Conservation (phyloP, 352 stramenopile genomes). For the Thalassiosira livingstoniorum region DNA sequence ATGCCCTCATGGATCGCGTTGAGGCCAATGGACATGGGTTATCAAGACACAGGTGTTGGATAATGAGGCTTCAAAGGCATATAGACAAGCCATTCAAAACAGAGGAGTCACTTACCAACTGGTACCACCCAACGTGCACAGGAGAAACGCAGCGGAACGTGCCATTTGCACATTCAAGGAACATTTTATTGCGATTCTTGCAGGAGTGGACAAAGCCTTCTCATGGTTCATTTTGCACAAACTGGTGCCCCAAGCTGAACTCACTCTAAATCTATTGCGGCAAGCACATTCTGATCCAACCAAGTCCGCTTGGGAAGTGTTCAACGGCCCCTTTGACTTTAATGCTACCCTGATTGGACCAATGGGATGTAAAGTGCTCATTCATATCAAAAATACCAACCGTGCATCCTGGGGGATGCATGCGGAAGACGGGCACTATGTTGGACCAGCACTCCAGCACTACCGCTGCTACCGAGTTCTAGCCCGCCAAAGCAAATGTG, state of each 20-base stretch:
- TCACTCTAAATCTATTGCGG: conserved; percentile 38
- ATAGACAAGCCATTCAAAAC: neutral
- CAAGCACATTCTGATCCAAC: conserved; percentile 45
- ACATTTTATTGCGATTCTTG: conserved; percentile 53
- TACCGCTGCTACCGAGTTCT: neutral
- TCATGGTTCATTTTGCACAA: conserved; percentile 35
- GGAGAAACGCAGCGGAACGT: conserved; percentile 32
- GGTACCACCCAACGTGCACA: neutral
- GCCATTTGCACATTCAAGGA: conserved; percentile 67
- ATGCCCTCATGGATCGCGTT: neutral
- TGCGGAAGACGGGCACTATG: neutral
- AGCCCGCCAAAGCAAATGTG: no score
- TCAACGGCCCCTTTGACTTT: conserved; percentile 44
- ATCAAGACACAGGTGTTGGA: neutral
- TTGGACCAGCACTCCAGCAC: neutral
- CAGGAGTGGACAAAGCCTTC: conserved; percentile 21
- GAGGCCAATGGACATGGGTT: neutral
- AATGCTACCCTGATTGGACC: conserved; percentile 49
- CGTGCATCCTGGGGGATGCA: conserved; percentile 23
- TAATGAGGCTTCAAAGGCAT: neutral
- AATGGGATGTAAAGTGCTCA: conserved; percentile 32
- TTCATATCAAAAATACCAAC: conserved; percentile 32
- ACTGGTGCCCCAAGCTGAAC: conserved; percentile 39
- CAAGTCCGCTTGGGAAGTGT: conserved; percentile 29
- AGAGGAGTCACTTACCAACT: neutral